phyloP scores from a whole-genome alignment of 176 grass and related monocot species.

The Typha latifolia region DNA sequence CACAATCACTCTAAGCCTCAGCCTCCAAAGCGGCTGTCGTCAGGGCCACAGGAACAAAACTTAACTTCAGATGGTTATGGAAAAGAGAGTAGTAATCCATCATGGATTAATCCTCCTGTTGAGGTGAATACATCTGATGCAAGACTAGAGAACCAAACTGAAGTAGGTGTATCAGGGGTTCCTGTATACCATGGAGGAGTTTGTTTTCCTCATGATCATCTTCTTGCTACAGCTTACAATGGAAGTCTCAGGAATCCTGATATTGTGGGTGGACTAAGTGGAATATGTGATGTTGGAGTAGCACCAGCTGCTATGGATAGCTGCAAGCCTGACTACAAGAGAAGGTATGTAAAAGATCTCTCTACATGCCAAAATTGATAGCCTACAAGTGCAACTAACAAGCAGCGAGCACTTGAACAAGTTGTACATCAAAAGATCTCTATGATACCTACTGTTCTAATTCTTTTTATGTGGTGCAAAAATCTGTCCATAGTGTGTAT shows the following conservation, averaged over 20 bases:
- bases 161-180: not conserved
- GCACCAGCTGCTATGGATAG: not conserved
- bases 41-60: not conserved
- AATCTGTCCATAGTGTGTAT: not conserved
- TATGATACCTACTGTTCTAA: not conserved
- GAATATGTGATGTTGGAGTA: conserved; percentile 5
- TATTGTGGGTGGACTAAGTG: too few species aligned
- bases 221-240: not conserved
- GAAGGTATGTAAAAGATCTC: conserved; percentile 22
- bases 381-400: not conserved
- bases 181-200: not conserved
- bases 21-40: conserved; percentile 10
- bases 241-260: not conserved
- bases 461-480: not conserved
- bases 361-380: not conserved
- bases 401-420: too few species aligned
- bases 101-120: not conserved
- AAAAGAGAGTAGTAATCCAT: not conserved
- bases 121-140: not conserved
- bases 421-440: not conserved
- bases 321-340: conserved; percentile 23
- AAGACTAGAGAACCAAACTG: not conserved
- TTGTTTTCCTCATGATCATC: not conserved
- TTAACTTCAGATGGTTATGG: not conserved
- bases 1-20: conserved; percentile 39